Base-by-base conservation (phyloP, 495 filamentous ascomycete species). In the Baudoinia panamericana region DNA sequence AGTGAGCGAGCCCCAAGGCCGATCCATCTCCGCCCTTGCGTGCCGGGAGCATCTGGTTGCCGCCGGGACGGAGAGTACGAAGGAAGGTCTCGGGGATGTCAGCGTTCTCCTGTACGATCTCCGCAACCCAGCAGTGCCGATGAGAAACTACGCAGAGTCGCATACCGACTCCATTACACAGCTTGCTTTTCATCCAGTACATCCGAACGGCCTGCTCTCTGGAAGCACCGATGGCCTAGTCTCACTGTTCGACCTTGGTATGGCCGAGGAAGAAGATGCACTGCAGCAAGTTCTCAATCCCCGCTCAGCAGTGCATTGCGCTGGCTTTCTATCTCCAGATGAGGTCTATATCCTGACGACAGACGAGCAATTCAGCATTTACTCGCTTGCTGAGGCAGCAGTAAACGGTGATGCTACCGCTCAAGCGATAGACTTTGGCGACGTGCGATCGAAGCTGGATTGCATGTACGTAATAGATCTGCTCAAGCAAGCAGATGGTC, bases 81-180 rank as follows among this genome's bases (percentile, higher is more conserved):
- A 39, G 11, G 48, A 52, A 30, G 48, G 48, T 5, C 62, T 90
- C 20, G 70, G 68, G 11, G 74, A 84, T 16, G 52, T 61, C 28
- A 59, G 51, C 16, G 54, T 67, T 50, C 51, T 42, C n/a, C 19
- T 46, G 41, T 85, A 79, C 79, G 83, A 87, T 57, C 65, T 72
- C 37, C 70, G 83, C 54, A 73, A 71, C 36, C 59, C 71, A 0
- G 44, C 57, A 29, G 50, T 61, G 19, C 69, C 71, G 7, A 60
- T 66, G 32, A 63, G 71, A 19, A 65, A 79, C 52, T 90, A 88
- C 53, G 66, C 76, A 23, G 88, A 96, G 52, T 80, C 82, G 35
- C 88, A 96, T 59, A 88, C 80, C 40, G 88, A 96, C 60, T 85
- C 93, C 56, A 70, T 96, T 34, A 94, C 88, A 17, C 77, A 84